Evolutionary conservation across 768 basidiomycete genomes (phyloP).

Genomic region (Mycena albidolilacea): DNA sequence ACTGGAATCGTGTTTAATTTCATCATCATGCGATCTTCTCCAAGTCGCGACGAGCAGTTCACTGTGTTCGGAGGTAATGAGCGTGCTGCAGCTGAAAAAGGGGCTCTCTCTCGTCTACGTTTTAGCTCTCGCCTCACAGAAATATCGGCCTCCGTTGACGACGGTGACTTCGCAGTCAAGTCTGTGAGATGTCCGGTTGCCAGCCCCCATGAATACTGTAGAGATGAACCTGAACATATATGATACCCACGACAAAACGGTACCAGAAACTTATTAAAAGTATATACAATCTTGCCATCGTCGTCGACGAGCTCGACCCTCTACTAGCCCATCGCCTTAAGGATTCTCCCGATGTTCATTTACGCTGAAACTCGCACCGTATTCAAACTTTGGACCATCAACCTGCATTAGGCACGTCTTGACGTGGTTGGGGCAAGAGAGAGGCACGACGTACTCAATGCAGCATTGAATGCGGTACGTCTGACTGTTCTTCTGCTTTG

Average conservation of each 20-base stretch:
- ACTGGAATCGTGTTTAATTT: constrained; percentile 17
- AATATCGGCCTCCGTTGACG: constrained; percentile 1
- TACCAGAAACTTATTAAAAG: constrained; percentile 3
- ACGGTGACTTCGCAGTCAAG: constrained; percentile 12
- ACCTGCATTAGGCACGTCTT: too few relatives aligned
- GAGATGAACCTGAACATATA: constrained; percentile 7
- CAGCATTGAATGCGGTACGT: too few relatives aligned
- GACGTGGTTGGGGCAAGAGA: too few relatives aligned
- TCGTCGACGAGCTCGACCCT: too few relatives aligned
- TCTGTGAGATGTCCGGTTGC: background rate
- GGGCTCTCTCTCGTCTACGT: constrained; percentile 3
- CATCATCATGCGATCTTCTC: constrained; percentile 17
- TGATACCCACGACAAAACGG: background rate
- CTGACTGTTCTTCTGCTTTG: too few relatives aligned
- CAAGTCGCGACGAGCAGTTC: constrained; percentile 18
- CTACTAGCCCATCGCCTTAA: too few relatives aligned
- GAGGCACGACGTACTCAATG: too few relatives aligned
- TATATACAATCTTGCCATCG: too few relatives aligned
- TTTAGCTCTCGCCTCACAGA: constrained; percentile 1
- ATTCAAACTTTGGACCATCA: too few relatives aligned
- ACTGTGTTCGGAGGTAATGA: constrained; percentile 1
- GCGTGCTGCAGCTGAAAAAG: background rate
- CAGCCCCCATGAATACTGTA: background rate
- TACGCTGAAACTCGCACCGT: too few relatives aligned
- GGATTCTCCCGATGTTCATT: too few relatives aligned